These are phyloP conservation scores for Penicillium nordicum DNA, from an alignment of 2,329 filamentous ascomycete species.

Conservation along the genomic window DNA sequence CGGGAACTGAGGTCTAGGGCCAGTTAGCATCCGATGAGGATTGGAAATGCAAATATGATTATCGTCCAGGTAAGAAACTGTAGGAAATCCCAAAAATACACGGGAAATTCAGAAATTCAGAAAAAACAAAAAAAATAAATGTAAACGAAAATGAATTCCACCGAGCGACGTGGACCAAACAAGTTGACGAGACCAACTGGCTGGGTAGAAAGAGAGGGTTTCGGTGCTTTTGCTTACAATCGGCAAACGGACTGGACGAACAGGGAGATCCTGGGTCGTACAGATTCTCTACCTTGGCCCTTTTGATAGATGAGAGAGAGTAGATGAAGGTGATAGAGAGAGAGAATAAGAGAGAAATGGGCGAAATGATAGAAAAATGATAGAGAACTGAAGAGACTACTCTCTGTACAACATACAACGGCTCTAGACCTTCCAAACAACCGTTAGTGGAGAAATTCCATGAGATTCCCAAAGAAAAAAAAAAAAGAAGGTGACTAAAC, in stretches of 20 bases:
- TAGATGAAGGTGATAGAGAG: neutral
- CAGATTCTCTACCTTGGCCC: neutral
- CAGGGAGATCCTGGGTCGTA: conserved; percentile 17
- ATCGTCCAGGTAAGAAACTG: neutral
- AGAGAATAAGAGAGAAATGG: neutral
- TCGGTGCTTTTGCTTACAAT: conserved; percentile 12
- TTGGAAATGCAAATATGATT: neutral
- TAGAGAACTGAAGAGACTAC: neutral
- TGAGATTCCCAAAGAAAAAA: neutral
- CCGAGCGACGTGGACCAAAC: conserved; percentile 20
- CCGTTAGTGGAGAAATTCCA: conserved; percentile 8
- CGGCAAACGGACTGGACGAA: conserved; percentile 20
- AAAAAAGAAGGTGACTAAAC: neutral
- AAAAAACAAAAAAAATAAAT: neutral
- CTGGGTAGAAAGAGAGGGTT: conserved; percentile 19
- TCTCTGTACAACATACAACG: neutral
- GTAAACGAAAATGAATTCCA: conserved; percentile 4
- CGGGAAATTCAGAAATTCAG: neutral
- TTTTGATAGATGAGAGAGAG: neutral
- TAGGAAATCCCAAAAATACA: neutral
- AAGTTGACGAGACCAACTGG: conserved; percentile 14
- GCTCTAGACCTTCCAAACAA: conserved; percentile 4
- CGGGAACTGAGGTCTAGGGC: conserved; percentile 7
- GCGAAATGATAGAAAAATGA: neutral
- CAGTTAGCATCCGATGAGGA: conserved; percentile 8